Percentiles rank a stretch among this genome's conserved stretches.
Evolutionary conservation across 768 basidiomycete species (phyloP).

Genomic region (Rhodotorula babjevae): DNA sequence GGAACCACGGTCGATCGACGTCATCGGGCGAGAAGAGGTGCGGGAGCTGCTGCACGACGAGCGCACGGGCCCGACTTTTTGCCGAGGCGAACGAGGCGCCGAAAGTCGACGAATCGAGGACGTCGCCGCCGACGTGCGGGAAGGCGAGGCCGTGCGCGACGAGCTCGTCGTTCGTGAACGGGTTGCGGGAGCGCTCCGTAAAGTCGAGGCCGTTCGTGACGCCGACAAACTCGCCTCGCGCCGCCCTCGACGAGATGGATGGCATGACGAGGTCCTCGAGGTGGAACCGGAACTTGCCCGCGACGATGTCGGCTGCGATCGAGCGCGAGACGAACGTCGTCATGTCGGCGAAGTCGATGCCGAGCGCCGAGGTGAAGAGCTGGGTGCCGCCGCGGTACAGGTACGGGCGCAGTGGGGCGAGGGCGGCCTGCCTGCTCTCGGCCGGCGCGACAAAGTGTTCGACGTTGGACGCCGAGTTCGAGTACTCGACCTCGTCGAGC

Average conservation of each 20-base stretch:
- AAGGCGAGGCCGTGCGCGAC: slow-evolving; percentile 15
- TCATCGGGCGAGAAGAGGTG: neutral
- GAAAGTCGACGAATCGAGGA: neutral
- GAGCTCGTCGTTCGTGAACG: slow-evolving; percentile 3
- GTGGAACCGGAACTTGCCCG: slow-evolving; percentile 16
- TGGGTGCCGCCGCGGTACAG: slow-evolving; percentile 7
- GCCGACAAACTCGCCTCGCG: slow-evolving; percentile 8
- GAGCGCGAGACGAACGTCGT: slow-evolving; percentile 27
- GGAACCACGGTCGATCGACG: slow-evolving; percentile 8
- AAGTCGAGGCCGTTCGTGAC: slow-evolving; percentile 29
- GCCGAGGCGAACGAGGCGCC: neutral
- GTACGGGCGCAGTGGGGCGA: slow-evolving; percentile 1
- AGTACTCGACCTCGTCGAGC: slow-evolving; percentile 31
- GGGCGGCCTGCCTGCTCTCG: neutral
- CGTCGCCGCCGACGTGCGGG: slow-evolving; percentile 13
- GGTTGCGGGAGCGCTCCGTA: slow-evolving; percentile 12
- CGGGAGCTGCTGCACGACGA: slow-evolving; percentile 5
- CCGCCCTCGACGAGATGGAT: slow-evolving; percentile 4
- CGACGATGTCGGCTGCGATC: slow-evolving; percentile 22
- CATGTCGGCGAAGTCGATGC: slow-evolving; percentile 30
- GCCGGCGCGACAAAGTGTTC: neutral
- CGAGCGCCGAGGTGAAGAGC: slow-evolving; percentile 26
- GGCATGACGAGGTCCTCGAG: slow-evolving; percentile 31
- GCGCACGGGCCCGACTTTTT: slow-evolving; percentile 5
- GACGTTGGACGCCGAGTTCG: slow-evolving; percentile 18